phyloP scores from a whole-genome alignment of 371 early-diverging fungal species.

The Mucor piriformis region DNA sequence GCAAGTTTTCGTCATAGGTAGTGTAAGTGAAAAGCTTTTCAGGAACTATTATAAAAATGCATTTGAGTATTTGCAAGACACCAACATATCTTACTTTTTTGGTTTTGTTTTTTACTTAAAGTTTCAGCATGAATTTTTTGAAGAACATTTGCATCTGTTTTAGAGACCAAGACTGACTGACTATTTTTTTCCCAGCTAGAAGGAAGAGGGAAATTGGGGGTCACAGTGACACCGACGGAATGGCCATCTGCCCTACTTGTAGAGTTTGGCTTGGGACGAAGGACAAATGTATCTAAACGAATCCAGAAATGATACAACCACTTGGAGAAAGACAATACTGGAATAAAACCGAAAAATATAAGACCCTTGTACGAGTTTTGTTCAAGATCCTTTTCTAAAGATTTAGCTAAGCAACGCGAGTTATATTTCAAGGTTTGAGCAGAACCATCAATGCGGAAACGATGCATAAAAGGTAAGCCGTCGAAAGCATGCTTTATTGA shows the following conservation, averaged over 20 bases:
- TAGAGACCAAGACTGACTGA: conserved; percentile 46
- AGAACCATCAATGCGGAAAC: conserved; percentile 33
- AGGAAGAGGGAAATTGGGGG: conserved; percentile 58
- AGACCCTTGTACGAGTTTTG: background rate
- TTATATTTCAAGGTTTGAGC: conserved; percentile 30
- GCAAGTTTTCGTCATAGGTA: conserved; percentile 40
- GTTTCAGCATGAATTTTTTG: conserved; percentile 66
- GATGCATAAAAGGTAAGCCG: conserved; percentile 44
- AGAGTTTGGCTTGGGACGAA: background rate
- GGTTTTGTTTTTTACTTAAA: conserved; percentile 35
- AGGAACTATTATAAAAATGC: conserved; percentile 39
- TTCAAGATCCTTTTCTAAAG: conserved; percentile 18
- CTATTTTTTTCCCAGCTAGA: background rate
- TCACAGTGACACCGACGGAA: conserved; percentile 56
- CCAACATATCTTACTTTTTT: conserved; percentile 4
- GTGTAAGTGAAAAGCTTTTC: conserved; percentile 51
- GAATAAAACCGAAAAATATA: conserved; percentile 31
- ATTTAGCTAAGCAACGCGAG: conserved; percentile 30
- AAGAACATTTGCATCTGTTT: conserved; percentile 60
- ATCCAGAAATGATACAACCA: background rate
- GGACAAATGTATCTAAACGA: conserved; percentile 4
- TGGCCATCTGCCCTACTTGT: conserved; percentile 18
- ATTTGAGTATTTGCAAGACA: background rate
- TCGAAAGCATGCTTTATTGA: conserved; percentile 48
- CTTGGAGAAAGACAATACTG: conserved; percentile 3